Base-by-base conservation (phyloP, 129 eudicot genomes). In the Tagetes patula region DNA sequence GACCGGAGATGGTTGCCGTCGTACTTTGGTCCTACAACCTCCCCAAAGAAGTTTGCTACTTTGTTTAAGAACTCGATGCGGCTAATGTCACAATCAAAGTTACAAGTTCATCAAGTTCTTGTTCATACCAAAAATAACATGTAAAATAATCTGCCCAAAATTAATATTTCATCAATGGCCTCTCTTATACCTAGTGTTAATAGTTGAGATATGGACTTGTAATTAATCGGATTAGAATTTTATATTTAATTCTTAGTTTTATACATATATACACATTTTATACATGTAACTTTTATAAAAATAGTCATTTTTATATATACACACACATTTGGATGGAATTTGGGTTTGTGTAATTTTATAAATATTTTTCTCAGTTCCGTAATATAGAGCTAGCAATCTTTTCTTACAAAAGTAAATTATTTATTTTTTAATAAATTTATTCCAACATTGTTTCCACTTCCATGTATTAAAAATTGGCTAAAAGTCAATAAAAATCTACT, bases 1-100 rank as follows among this genome's bases (percentile, higher is more conserved):
- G 83, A 58, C 65, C 74, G 79, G 31, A 82, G 73, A 74, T 85
- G 80, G 73, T 70, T 67, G 10, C 87, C 90, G 6, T 85, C 85
- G 46, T 82, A 85, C 69, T 85, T 85, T 56, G 90, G 90, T 36
- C 90, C 87, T 0, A 56, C 33, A 5, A 64, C 80, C 30, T 43
- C 73, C 5, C 80, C 77, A 27, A 82, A 53, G 73, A 82, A 78
- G 41, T 60, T 63, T 47, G 69, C 75, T 14, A 78, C 72, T 60
- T 61, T 65, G 2, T 78, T 78, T 50, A 72, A 8, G 73, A 82
- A 82, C 53, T 62, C 11, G 53, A 59, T 69, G 65, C 82, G 86
- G 70, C 86, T 82, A 30, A 49, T 9, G 13, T 72, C 55, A 71
- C 46, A n/a, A 65, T 53, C 43, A 70, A 65, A 27, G 40, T 43